phyloP scores from a whole-genome alignment of 1,284 basidiomycete species.

The Sporisorium reilianum region DNA sequence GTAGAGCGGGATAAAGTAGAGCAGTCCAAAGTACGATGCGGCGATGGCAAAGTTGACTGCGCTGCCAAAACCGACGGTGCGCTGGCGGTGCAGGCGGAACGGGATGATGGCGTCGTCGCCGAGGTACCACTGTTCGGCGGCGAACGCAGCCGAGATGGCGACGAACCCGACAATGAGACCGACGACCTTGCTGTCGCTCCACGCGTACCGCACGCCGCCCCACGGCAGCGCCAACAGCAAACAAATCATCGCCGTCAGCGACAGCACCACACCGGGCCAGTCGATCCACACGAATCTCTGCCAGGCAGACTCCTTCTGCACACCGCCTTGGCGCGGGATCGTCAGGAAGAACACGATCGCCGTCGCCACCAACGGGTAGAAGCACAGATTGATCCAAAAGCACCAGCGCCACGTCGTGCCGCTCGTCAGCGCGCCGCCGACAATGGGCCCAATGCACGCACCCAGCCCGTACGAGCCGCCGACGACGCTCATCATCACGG shows the following conservation, averaged over 20 bases:
- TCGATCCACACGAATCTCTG: constrained; percentile 58
- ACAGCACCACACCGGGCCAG: constrained; percentile 60
- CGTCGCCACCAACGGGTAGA: constrained; percentile 44
- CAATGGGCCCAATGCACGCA: constrained; percentile 40
- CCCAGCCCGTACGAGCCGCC: constrained; percentile 55
- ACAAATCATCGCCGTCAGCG: constrained; percentile 62
- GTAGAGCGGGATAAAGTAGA: constrained; percentile 55
- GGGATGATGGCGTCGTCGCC: constrained; percentile 66
- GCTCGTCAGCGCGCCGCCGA: constrained; percentile 54
- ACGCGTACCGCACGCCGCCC: constrained; percentile 58
- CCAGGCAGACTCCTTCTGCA: constrained; percentile 8
- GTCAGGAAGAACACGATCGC: constrained; percentile 49
- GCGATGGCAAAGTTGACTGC: constrained; percentile 57
- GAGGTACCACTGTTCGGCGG: constrained; percentile 56
- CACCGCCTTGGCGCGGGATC: constrained; percentile 4
- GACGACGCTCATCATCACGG: constrained; percentile 37
- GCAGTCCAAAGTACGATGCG: constrained; percentile 34
- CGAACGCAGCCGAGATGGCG: constrained; percentile 35
- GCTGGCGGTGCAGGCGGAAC: constrained; percentile 56
- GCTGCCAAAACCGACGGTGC: constrained; percentile 50
- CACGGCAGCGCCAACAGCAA: constrained; percentile 64
- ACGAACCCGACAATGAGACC: constrained; percentile 65
- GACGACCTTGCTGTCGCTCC: constrained; percentile 55
- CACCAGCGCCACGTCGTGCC: constrained; percentile 64
- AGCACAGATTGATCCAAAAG: constrained; percentile 56